phyloP scores from a whole-genome alignment of 2,329 filamentous ascomycete species.

The Aspergillus tanneri region DNA sequence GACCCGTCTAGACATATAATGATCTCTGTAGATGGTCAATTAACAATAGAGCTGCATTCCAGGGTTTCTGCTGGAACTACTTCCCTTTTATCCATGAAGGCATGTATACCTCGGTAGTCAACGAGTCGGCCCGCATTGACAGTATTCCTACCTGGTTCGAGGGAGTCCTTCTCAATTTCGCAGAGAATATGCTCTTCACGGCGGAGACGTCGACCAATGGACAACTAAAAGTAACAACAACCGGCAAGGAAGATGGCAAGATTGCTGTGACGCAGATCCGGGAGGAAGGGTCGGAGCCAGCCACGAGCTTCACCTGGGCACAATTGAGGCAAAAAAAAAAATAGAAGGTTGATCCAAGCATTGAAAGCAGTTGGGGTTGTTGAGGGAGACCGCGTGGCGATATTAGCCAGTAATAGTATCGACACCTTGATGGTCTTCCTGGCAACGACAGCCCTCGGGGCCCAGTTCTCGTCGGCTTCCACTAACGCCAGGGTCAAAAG shows the following conservation, averaged over 20 bases:
- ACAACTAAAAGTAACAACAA: slow-evolving; percentile 50
- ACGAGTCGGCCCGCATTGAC: slow-evolving; percentile 69
- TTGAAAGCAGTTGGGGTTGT: slow-evolving; percentile 65
- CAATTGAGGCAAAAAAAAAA: slow-evolving; percentile 63
- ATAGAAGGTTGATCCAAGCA: slow-evolving; percentile 61
- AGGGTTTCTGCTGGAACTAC: slow-evolving; percentile 61
- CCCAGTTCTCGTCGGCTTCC: slow-evolving; percentile 70
- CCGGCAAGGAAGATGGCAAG: slow-evolving; percentile 67
- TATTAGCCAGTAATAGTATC: slow-evolving; percentile 72
- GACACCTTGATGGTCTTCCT: slow-evolving; percentile 72
- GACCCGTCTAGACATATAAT: slow-evolving; percentile 45
- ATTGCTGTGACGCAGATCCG: slow-evolving; percentile 68
- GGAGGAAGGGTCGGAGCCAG: slow-evolving; percentile 35
- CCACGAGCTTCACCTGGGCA: slow-evolving; percentile 62
- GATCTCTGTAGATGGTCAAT: slow-evolving; percentile 72
- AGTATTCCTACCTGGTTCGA: slow-evolving; percentile 73
- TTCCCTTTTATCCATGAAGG: slow-evolving; percentile 64
- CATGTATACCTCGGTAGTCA: slow-evolving; percentile 59
- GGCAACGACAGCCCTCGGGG: slow-evolving; percentile 69
- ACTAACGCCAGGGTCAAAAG: slow-evolving; percentile 83
- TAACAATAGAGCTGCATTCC: slow-evolving; percentile 63
- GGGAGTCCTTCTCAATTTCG: slow-evolving; percentile 71
- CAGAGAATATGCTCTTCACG: slow-evolving; percentile 75
- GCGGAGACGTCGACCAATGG: slow-evolving; percentile 37
- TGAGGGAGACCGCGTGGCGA: slow-evolving; percentile 71